phyloP scores from a whole-genome alignment of 768 basidiomycete genomes.

The Daedalea quercina region DNA sequence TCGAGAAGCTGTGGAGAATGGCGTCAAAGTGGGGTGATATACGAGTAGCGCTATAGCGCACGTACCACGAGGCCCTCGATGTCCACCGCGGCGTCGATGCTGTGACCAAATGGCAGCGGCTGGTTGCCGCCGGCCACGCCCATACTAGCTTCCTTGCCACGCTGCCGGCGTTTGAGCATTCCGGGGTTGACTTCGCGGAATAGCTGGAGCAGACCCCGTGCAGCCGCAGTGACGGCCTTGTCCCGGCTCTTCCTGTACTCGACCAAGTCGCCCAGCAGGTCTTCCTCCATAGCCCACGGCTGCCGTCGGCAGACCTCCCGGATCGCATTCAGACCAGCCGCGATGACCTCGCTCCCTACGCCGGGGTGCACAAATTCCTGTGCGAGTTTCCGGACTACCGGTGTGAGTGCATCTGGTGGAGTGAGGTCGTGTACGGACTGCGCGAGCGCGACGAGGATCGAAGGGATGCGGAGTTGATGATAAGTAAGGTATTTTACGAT shows the following conservation, averaged over 20 bases:
- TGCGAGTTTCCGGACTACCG: conserved; percentile 86
- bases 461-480: conserved; percentile 86
- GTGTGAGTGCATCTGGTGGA: conserved; percentile 86
- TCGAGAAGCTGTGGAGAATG: conserved; percentile 61
- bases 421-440: conserved; percentile 94
- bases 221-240: conserved; percentile 87
- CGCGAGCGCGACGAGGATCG: conserved; percentile 89
- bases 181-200: conserved; percentile 96
- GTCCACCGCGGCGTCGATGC: conserved; percentile 63
- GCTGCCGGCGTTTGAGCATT: conserved; percentile 82
- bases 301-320: conserved; percentile 92
- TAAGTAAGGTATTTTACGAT: conserved; percentile 90
- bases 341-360: conserved; percentile 90
- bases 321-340: conserved; percentile 94
- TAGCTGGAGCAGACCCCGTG: conserved; percentile 79
- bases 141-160: conserved; percentile 90
- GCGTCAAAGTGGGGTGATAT: not conserved
- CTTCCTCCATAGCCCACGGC: conserved; percentile 96
- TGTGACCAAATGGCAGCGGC: conserved; percentile 80
- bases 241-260: conserved; percentile 95
- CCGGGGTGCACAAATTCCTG: conserved; percentile 97
- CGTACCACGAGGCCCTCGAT: conserved; percentile 87
- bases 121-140: conserved; percentile 54
- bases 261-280: conserved; percentile 84
- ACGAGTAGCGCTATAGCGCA: conserved; percentile 4